phyloP scores from a whole-genome alignment of 805 yeast species.

The Candida railenensis region DNA sequence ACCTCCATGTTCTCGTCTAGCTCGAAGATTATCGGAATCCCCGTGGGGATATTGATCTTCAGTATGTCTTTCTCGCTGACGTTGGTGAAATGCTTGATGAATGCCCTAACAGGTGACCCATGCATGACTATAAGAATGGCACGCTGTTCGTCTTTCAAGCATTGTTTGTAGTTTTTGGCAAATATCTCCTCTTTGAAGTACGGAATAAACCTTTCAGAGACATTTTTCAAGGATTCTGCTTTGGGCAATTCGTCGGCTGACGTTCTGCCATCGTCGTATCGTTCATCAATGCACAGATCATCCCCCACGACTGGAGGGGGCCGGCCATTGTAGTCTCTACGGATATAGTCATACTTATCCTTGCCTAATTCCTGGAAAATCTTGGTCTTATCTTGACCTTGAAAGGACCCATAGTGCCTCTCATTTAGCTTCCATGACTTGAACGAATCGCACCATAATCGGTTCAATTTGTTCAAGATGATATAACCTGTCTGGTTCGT shows the following conservation, averaged over 20 bases:
- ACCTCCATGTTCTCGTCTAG: conserved; percentile 28
- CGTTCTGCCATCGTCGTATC: conserved; percentile 19
- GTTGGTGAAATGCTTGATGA: conserved; percentile 35
- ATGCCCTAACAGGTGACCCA: conserved; percentile 41
- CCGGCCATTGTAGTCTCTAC: conserved; percentile 36
- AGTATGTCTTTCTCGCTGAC: conserved; percentile 38
- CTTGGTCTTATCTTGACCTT: conserved; percentile 38
- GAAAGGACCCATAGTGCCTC: conserved; percentile 43
- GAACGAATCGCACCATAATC: conserved; percentile 36
- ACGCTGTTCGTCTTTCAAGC: conserved; percentile 13
- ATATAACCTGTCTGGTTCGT: conserved; percentile 42
- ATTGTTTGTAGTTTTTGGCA: conserved; percentile 18
- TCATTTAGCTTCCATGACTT: conserved; percentile 45
- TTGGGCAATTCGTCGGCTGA: conserved; percentile 26
- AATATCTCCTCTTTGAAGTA: conserved; percentile 29
- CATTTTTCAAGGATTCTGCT: conserved; percentile 40
- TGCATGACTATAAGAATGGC: conserved; percentile 42
- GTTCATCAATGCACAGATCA: conserved; percentile 35
- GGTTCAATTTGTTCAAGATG: conserved; percentile 28
- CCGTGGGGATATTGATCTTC: conserved; percentile 43
- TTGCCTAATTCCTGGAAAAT: conserved; percentile 34
- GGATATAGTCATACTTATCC: conserved; percentile 36
- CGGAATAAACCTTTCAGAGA: conserved; percentile 41
- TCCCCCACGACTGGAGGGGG: conserved; percentile 30
- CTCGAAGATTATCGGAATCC: conserved; percentile 44